These are phyloP conservation scores for Oldenlandia corymbosa DNA, from an alignment of 257 asterid species.

Conservation along the genomic window DNA sequence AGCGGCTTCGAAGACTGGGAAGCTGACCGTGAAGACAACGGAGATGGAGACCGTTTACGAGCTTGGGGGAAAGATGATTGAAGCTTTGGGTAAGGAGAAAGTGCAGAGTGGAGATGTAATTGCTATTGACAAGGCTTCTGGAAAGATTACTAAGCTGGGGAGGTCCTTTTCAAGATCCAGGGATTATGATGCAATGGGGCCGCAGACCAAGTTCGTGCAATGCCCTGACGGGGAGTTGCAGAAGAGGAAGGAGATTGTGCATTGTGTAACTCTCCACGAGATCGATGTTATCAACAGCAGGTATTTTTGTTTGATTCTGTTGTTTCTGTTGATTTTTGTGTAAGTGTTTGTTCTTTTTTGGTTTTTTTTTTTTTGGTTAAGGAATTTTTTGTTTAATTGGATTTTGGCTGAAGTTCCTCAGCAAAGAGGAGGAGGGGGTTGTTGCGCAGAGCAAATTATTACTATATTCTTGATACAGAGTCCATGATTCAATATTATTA, in stretches of 20 bases:
- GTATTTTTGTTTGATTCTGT: slow-evolving; percentile 21
- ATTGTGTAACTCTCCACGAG: slow-evolving; percentile 86
- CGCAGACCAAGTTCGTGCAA: slow-evolving; percentile 90
- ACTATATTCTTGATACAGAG: neutral
- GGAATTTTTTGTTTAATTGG: neutral
- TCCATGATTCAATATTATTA: neutral
- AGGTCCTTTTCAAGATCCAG: slow-evolving; percentile 82
- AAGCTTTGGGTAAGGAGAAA: slow-evolving; percentile 82
- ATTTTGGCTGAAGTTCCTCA: neutral
- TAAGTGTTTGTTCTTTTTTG: too few relatives aligned
- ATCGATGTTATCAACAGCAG: slow-evolving; percentile 94
- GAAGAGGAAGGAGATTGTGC: slow-evolving; percentile 95
- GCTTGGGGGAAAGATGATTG: slow-evolving; percentile 87
- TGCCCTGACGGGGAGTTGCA: slow-evolving; percentile 98
- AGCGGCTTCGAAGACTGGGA: slow-evolving; percentile 80
- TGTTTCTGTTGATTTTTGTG: neutral
- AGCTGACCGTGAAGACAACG: slow-evolving; percentile 71
- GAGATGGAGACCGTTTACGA: slow-evolving; percentile 92
- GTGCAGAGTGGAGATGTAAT: slow-evolving; percentile 94
- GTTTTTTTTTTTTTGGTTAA: neutral
- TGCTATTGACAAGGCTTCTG: slow-evolving; percentile 87
- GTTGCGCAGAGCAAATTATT: neutral
- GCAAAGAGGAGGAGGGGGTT: too few relatives aligned
- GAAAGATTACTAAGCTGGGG: slow-evolving; percentile 80
- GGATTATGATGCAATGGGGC: slow-evolving; percentile 95